Conservation (phyloP, 2,329 filamentous ascomycete species). For the Aspergillus neoniger region DNA sequence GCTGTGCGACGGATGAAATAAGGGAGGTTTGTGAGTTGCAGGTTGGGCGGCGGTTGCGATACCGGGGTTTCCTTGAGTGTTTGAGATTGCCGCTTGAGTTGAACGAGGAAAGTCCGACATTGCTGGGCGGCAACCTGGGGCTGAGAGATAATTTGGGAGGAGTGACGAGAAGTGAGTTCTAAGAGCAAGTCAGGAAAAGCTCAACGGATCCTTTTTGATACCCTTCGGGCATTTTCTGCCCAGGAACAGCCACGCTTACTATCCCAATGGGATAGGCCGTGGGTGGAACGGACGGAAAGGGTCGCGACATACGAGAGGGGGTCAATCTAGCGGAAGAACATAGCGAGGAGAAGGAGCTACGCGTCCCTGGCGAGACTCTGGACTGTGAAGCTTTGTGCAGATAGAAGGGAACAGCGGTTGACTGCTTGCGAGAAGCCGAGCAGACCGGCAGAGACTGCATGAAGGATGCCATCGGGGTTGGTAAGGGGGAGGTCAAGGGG, state of each 20-base stretch:
- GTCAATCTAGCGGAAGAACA: constrained; percentile 29
- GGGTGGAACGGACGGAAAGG: constrained; percentile 14
- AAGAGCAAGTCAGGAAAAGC: constrained; percentile 16
- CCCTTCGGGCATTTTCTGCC: neutral
- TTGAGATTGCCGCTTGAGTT: constrained; percentile 40
- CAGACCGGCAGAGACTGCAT: constrained; percentile 33
- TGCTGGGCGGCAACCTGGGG: constrained; percentile 29
- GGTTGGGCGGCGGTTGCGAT: constrained; percentile 29
- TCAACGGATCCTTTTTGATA: neutral
- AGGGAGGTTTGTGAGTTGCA: constrained; percentile 52
- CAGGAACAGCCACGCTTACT: constrained; percentile 3
- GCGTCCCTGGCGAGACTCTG: constrained; percentile 32
- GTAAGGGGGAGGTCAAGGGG: constrained; percentile 6
- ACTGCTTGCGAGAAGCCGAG: constrained; percentile 40
- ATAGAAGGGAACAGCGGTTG: constrained; percentile 30
- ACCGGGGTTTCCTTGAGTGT: constrained; percentile 32
- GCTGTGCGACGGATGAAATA: constrained; percentile 74
- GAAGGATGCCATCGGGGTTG: constrained; percentile 36
- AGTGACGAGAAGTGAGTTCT: constrained; percentile 28
- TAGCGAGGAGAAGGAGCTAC: constrained; percentile 34
- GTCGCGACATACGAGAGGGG: constrained; percentile 33
- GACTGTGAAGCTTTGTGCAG: constrained; percentile 28
- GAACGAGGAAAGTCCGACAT: constrained; percentile 40
- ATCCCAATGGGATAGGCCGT: constrained; percentile 1
- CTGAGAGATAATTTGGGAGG: constrained; percentile 20